phyloP scores from a whole-genome alignment of 129 eudicot genomes.

The Ambrosia trifida region DNA sequence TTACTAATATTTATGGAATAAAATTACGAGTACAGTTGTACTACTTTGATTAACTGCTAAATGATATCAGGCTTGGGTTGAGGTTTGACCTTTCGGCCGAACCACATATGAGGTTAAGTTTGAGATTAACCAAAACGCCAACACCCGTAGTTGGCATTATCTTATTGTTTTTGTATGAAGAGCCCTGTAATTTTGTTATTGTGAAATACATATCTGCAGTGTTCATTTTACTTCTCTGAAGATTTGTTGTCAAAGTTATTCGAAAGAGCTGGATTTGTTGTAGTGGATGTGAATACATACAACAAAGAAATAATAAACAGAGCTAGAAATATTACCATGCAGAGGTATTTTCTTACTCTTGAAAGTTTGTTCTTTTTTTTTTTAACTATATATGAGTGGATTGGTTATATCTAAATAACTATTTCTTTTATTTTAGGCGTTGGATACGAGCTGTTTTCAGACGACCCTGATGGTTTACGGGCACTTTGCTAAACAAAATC shows the following conservation, averaged over 20 bases:
- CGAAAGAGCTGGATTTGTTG: constrained; percentile 39
- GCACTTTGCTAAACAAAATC: not conserved
- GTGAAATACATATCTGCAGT: constrained; percentile 32
- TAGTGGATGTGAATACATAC: constrained; percentile 51
- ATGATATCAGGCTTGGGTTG: not conserved
- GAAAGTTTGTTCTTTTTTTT: not conserved
- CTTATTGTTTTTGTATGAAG: not conserved
- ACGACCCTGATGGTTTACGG: constrained; percentile 13
- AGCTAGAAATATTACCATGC: constrained; percentile 52
- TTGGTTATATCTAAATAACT: not conserved
- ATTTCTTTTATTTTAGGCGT: constrained; percentile 39
- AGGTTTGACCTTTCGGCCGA: not conserved
- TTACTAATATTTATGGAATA: not conserved
- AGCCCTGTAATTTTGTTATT: not conserved
- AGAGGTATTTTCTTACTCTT: constrained; percentile 31
- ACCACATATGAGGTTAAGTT: not conserved
- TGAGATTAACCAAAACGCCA: not conserved
- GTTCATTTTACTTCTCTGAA: constrained; percentile 67
- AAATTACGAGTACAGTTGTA: not conserved
- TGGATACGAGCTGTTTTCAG: constrained; percentile 66
- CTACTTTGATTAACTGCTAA: not conserved
- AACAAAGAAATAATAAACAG: constrained; percentile 51
- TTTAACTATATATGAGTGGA: not conserved
- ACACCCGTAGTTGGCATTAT: not conserved
- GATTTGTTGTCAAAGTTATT: constrained; percentile 50